Percentiles rank a stretch among this genome's conserved stretches.
Conservation (phyloP, 2,329 filamentous ascomycete genomes). For the Tolypocladium amazonense region DNA sequence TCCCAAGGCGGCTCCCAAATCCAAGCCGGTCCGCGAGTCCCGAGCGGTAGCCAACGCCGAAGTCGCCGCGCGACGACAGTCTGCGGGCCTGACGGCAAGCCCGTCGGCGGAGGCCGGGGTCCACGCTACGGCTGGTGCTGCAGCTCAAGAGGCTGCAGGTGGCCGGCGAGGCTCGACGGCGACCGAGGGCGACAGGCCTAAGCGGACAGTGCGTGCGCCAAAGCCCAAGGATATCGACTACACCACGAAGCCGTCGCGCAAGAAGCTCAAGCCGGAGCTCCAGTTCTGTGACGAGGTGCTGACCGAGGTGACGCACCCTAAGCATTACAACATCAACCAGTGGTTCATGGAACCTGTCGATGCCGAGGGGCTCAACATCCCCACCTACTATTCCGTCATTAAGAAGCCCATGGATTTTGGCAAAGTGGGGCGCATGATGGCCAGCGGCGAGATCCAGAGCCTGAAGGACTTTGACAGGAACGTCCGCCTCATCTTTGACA, state of each 20-base stretch:
- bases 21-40: conserved; percentile 25
- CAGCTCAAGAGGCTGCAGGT: conserved; percentile 9
- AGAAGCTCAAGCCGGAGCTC: conserved; percentile 81
- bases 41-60: conserved; percentile 16
- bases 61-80: conserved; percentile 15
- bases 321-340: conserved; percentile 55
- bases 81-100: conserved; percentile 17
- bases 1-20: conserved; percentile 36
- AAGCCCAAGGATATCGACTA: conserved; percentile 90
- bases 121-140: conserved; percentile 7
- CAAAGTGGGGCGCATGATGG: conserved; percentile 71
- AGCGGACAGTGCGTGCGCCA: conserved; percentile 86
- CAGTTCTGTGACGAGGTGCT: conserved; percentile 82
- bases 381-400: conserved; percentile 84
- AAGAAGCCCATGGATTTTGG: conserved; percentile 94
- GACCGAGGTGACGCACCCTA: conserved; percentile 64
- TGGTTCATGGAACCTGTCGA: conserved; percentile 82
- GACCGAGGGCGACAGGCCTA: conserved; percentile 68
- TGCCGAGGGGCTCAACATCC: conserved; percentile 86
- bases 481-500: conserved; percentile 72
- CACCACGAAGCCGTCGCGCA: conserved; percentile 61
- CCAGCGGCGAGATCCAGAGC: conserved; percentile 66
- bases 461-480: conserved; percentile 81
- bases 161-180: conserved; percentile 61
- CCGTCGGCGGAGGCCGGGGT: conserved; percentile 13